Base-by-base conservation (phyloP, 768 basidiomycete species). In the Mycena vitilis region DNA sequence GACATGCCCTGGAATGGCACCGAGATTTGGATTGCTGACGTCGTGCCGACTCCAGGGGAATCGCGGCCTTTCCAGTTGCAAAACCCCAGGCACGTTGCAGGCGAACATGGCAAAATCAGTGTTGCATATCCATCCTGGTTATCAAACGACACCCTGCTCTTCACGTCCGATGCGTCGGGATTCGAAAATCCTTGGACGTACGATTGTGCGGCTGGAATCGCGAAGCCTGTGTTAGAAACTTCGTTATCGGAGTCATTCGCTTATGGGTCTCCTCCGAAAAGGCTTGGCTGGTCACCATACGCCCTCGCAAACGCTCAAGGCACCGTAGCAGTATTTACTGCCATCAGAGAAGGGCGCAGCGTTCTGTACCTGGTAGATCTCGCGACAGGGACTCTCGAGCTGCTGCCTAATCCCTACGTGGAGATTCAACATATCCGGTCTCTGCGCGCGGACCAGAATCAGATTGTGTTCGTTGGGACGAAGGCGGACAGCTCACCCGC, bases 171-270 rank as follows among this genome's bases (percentile, higher is more conserved):
- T 70, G 80, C 82, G 61, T 86, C 87, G 18, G 91, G 90, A 0
- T 94, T 84, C 74, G 83, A 86, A 65, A 92, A 94, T 73, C 90
- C 93, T 0, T 93, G 87, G 84, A 82, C 73, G 25, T 89, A 86
- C 76, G 79, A 81, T 48, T 69, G 83, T 30, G 30, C 70, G 4
- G 73, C 79, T 6, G 78, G 78, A 18, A 75, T 78, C 12, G 71
- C 81, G 6, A 55, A 75, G 0, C 75, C 87, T 0, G 73, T 86
- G 18, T 83, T 91, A 44, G 69, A 80, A 3, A 57, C 74, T 37
- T 80, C 88, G 0, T 72, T 89, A 23, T 56, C 75, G 0, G 82
- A 90, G 62, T 52, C 66, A 22, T 71, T 71, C 57, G 91, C 92
- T 70, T 90, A 91, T 74, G 84, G 84, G 5, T 72, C 73, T 10